Conservation (phyloP, 192 early-diverging fungal genomes). For the Funneliformis geosporum region DNA sequence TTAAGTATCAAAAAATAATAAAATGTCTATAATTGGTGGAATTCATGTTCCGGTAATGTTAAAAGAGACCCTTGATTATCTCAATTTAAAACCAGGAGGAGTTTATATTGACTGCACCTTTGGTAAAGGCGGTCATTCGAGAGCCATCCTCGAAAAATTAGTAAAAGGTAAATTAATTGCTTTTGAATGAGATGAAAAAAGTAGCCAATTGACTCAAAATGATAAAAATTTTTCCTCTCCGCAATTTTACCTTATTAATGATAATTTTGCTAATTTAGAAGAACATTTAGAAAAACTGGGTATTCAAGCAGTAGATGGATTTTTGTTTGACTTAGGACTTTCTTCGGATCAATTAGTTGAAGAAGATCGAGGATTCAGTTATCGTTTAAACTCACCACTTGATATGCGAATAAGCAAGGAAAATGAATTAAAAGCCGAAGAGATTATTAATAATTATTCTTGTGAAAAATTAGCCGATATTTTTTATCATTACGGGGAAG, state of each 20-base stretch:
- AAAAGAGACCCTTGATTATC: neutral
- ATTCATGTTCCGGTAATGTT: constrained; percentile 29
- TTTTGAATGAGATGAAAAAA: constrained; percentile 15
- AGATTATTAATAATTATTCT: constrained; percentile 26
- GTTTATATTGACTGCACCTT: constrained; percentile 18
- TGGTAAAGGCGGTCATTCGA: constrained; percentile 3
- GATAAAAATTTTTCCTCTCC: constrained; percentile 7
- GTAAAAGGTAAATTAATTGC: constrained; percentile 20
- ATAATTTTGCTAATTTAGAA: constrained; percentile 23
- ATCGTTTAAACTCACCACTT: constrained; percentile 9
- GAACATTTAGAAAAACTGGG: neutral
- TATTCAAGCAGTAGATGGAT: neutral
- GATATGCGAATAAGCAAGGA: constrained; percentile 6
- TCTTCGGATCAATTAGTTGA: neutral
- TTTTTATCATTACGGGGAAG: constrained; percentile 29
- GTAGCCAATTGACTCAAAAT: neutral
- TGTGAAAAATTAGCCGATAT: constrained; percentile 20
- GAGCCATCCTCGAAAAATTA: constrained; percentile 9
- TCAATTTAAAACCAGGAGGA: neutral
- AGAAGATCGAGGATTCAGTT: constrained; percentile 5
- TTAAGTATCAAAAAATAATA: too few relatives aligned
- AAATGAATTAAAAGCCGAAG: neutral
- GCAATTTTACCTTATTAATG: constrained; percentile 7
- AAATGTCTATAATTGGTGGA: too few relatives aligned
- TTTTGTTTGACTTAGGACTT: constrained; percentile 25